Base-by-base conservation (phyloP, 352 stramenopile species). In the Blastocystis sp. region DNA sequence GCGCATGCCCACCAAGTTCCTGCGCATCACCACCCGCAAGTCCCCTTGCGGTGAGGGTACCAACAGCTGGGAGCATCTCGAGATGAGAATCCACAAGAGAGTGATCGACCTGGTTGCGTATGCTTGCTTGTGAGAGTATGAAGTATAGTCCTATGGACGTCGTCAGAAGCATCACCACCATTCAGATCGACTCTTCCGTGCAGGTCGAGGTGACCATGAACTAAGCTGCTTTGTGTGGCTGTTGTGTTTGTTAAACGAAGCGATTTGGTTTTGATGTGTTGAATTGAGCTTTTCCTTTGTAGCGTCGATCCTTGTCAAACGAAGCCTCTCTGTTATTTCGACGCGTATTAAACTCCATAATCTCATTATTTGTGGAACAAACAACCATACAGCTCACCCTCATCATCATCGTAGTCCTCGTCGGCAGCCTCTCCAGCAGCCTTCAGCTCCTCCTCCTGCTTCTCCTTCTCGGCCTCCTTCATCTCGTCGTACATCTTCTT, bases 1-100 rank as follows among this genome's bases (percentile, higher is more conserved):
- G 82, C 95, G 97, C 93, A 93, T 99, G 88, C 97, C 97, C 71
- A 99, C 96, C 28, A 34, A 34, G 28, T 34, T 34, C 28, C 28
- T 34, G 28, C 28, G 28, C 28, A 34, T 34, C 28, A 34, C 28
- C 28, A 34, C 28, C 28, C 28, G 28, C 28, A 34, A 34, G 28
- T 34, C 28, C 28, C 28, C 28, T 34, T 34, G 28, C 28, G 28
- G 28, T 34, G 28, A 34, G 28, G 28, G 28, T 34, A 34, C 28
- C 28, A 34, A 34, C 28, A 34, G 28, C 28, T 34, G 28, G 28
- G 28, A 34, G 28, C 28, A 34, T 34, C 28, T 34, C 28, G 28
- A 34, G 28, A 34, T 34, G 28, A 34, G 28, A 34, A 34, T 34
- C 28, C 28, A 34, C 28, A 34, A 34, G 28, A 34, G 28, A 34